Percentiles rank a stretch among this genome's conserved stretches.
Conservation (phyloP, 2,329 filamentous ascomycete genomes). For the Pseudonectria buxi region DNA sequence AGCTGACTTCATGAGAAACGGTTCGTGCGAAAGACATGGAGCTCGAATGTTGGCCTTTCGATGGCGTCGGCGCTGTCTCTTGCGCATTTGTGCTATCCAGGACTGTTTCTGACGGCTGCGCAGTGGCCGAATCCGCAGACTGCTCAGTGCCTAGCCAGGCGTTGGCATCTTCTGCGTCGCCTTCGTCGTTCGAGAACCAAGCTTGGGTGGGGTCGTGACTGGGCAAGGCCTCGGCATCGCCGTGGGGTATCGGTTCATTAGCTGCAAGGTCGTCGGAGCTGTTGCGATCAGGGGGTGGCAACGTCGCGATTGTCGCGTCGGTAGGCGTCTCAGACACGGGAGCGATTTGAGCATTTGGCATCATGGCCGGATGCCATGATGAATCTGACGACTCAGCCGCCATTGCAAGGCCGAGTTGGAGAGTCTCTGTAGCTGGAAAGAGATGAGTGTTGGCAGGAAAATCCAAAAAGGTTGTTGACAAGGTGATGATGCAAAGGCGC, state of each 20-base stretch:
- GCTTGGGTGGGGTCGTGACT: constrained; percentile 9
- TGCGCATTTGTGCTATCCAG: neutral
- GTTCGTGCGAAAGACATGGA: constrained; percentile 59
- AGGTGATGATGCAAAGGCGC: constrained; percentile 12
- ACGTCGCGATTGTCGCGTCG: constrained; percentile 14
- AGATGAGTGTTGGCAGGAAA: constrained; percentile 7
- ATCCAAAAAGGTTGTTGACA: constrained; percentile 4
- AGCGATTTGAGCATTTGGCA: constrained; percentile 27
- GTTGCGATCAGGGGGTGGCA: constrained; percentile 12
- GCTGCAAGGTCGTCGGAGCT: constrained; percentile 4
- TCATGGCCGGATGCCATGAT: constrained; percentile 36
- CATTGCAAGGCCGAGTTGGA: constrained; percentile 27
- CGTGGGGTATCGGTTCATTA: constrained; percentile 10
- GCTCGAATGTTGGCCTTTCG: constrained; percentile 47
- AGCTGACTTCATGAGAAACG: constrained; percentile 55
- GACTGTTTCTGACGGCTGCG: constrained; percentile 5
- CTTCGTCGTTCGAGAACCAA: constrained; percentile 16
- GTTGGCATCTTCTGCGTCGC: constrained; percentile 15
- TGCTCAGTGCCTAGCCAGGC: constrained; percentile 20
- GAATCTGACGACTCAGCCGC: constrained; percentile 29
- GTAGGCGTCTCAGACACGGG: constrained; percentile 12
- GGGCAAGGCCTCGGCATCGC: constrained; percentile 3
- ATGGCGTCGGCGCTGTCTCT: constrained; percentile 2
- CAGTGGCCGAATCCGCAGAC: constrained; percentile 1
- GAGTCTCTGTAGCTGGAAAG: neutral